Base-by-base conservation (phyloP, 2,329 filamentous ascomycete genomes). In the Coniochaeta hoffmannii region DNA sequence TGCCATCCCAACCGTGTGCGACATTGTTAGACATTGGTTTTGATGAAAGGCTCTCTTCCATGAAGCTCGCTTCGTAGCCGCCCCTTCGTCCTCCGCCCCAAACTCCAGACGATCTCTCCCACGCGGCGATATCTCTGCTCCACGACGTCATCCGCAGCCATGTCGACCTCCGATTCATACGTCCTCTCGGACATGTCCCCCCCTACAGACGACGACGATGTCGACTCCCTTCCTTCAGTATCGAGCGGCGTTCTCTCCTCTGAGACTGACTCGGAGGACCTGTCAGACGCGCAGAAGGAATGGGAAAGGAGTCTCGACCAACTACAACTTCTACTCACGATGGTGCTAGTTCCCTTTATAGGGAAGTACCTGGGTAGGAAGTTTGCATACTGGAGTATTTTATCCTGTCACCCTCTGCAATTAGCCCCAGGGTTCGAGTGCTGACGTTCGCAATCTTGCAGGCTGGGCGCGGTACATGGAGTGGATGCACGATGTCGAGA, bases 221-320 rank as follows among this genome's bases (percentile, higher is more conserved):
- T 86, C 63, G 82, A 85, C 67, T 86, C 83, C 54, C 76, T 88
- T 22, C 83, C 85, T 22, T 87, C 85, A 55, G 74, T 79, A 50
- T 79, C 80, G 17, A 81, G 76, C 60, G 72, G 74, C 58, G 71
- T 74, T 50, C 72, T 73, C 55, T 65, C 65, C 38, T 79, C 79
- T 53, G 83, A 86, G 34, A 64, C 74, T 53, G 76, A 76, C 61
- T 77, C 75, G 31, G 83, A 87, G 52, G 77, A 79, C 58, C 77
- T 87, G 58, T 90, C 88, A 36, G 93, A 97, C 68, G 94, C 94
- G 10, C 93, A 99, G 71, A 82, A 83, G 58, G 93, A 99, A 73
- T 99, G 94, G 94, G 88, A 93, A 65, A 89, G 92, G 65, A 96
- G 89, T 65, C 75, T 99, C 60, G 90, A 97, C 71, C 94, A 99